Conservation (phyloP, 495 filamentous ascomycete species). For the Lophiostoma macrostomum region DNA sequence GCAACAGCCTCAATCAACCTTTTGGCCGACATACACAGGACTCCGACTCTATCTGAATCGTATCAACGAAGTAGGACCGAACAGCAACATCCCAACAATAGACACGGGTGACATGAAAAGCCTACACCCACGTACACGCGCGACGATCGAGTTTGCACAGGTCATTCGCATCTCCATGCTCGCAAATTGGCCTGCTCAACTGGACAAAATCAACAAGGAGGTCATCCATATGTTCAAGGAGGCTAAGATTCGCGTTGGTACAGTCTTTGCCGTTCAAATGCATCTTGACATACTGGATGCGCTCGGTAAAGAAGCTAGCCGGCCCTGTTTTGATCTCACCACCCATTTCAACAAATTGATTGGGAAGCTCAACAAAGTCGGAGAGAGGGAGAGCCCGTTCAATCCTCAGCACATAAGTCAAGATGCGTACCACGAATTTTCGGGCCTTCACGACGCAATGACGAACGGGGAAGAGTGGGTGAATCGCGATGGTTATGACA, state of each 20-base stretch:
- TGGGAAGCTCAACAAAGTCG: not conserved
- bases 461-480: not conserved
- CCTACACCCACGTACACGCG: not conserved
- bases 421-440: not conserved
- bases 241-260: too few relatives aligned
- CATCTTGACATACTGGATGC: not conserved
- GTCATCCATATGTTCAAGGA: too few relatives aligned
- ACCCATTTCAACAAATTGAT: not conserved
- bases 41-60: not conserved
- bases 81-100: not conserved
- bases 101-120: not conserved
- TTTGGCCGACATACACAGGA: not conserved
- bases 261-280: not conserved
- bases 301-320: not conserved
- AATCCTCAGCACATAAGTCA: not conserved
- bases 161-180: not conserved
- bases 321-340: not conserved
- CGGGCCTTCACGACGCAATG: not conserved
- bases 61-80: not conserved
- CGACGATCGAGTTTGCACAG: not conserved
- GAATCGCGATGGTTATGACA: not conserved
- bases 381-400: not conserved
- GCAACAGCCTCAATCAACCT: not conserved
- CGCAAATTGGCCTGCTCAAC: too few relatives aligned
- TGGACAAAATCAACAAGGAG: too few relatives aligned